These are phyloP conservation scores for Sugiyamaella lignohabitans DNA, from an alignment of 805 yeast species.

Conservation along the genomic window DNA sequence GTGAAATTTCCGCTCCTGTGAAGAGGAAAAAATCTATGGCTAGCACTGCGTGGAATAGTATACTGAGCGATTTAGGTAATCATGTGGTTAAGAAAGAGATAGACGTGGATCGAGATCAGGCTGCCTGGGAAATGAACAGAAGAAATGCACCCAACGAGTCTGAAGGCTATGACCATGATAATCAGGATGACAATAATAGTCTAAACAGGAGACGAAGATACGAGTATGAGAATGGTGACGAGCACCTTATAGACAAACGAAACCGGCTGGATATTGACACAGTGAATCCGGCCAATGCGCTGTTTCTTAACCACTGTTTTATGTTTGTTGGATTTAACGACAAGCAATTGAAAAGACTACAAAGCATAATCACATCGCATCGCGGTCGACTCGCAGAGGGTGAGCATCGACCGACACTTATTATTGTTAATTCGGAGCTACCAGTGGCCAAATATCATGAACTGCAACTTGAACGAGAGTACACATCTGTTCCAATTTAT, in stretches of 20 bases:
- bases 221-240: no score
- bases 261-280: not conserved
- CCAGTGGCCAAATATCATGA: conserved; percentile 20
- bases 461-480: conserved; percentile 1
- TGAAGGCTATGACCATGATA: not conserved
- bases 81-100: not conserved
- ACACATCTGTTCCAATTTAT: conserved; percentile 33
- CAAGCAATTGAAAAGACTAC: conserved; percentile 35
- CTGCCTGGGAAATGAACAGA: conserved; percentile 7
- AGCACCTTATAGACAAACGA: not conserved
- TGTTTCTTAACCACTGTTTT: conserved; percentile 43
- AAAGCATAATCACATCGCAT: conserved; percentile 40
- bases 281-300: conserved; percentile 9
- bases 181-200: not conserved
- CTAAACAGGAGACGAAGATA: no score
- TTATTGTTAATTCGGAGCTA: conserved; percentile 26
- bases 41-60: conserved; percentile 11
- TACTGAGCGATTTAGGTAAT: conserved; percentile 7
- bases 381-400: conserved; percentile 34
- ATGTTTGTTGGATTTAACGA: conserved; percentile 37
- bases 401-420: conserved; percentile 6
- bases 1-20: conserved; percentile 1
- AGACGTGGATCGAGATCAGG: not conserved
- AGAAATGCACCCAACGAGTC: not conserved
- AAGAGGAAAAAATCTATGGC: conserved; percentile 6